Evolutionary conservation across 2,329 filamentous ascomycete genomes (phyloP).

Genomic region (Tolypocladium nubicola): DNA sequence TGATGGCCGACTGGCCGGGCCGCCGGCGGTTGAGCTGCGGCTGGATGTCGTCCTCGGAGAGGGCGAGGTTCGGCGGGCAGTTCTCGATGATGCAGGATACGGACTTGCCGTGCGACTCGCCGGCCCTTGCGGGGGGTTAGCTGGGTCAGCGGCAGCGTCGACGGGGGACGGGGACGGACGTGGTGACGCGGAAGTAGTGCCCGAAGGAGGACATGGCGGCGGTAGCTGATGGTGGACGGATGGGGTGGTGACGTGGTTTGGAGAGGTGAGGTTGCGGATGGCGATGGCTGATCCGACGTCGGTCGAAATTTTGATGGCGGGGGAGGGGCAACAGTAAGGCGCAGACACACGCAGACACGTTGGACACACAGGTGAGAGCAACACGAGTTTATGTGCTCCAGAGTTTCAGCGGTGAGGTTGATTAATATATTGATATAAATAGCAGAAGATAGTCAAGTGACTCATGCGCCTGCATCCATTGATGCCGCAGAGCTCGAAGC

Average conservation of each 20-base stretch:
- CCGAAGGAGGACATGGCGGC: slow-evolving; percentile 78
- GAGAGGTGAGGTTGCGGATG: neutral
- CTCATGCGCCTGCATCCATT: neutral
- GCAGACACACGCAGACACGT: too few species aligned
- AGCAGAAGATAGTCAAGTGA: too few species aligned
- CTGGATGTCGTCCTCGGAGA: slow-evolving; percentile 83
- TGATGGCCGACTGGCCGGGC: slow-evolving; percentile 81
- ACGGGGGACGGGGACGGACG: slow-evolving; percentile 51
- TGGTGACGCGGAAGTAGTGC: slow-evolving; percentile 70
- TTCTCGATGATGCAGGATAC: slow-evolving; percentile 95
- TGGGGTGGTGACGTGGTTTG: neutral
- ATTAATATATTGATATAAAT: too few species aligned
- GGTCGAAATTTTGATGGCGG: neutral
- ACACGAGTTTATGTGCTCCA: too few species aligned
- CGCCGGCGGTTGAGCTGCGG: slow-evolving; percentile 86
- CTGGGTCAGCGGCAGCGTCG: slow-evolving; percentile 17
- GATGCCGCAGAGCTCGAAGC: neutral
- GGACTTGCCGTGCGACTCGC: slow-evolving; percentile 74
- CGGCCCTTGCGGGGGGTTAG: slow-evolving; percentile 23
- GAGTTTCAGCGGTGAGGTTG: too few species aligned
- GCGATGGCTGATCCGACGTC: neutral
- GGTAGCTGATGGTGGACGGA: neutral
- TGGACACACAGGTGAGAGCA: too few species aligned
- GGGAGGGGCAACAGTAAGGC: neutral
- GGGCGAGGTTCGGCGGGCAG: slow-evolving; percentile 74